phyloP scores from a whole-genome alignment of 768 basidiomycete species.

The Auricularia sp. region DNA sequence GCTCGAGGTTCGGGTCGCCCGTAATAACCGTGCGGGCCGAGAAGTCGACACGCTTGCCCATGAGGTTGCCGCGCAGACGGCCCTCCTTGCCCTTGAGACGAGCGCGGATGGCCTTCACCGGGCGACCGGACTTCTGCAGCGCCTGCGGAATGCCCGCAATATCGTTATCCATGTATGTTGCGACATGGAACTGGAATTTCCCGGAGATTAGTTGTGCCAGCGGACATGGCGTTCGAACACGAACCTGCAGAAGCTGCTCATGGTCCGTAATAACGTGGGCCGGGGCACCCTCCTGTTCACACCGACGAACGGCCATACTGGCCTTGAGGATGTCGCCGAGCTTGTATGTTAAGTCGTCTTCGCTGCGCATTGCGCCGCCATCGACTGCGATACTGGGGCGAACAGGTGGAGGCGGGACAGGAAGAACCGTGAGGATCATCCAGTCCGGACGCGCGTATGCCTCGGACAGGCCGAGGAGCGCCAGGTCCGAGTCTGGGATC shows the following conservation, averaged over 20 bases:
- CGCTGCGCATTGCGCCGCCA: constrained; percentile 91
- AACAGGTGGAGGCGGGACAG: constrained; percentile 95
- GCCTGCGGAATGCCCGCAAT: constrained; percentile 97
- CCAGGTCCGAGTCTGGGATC: constrained; percentile 82
- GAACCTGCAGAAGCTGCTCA: constrained; percentile 87
- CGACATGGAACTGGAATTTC: constrained; percentile 77
- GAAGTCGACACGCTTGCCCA: constrained; percentile 99
- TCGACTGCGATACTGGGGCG: constrained; percentile 97
- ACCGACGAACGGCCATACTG: constrained; percentile 80
- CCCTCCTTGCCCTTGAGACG: constrained; percentile 99
- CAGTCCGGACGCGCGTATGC: constrained; percentile 96
- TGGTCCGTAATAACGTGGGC: constrained; percentile 93
- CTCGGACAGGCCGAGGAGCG: constrained; percentile 83
- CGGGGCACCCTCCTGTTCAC: constrained; percentile 94
- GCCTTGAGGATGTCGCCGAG: constrained; percentile 94
- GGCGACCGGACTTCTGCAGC: constrained; percentile 91
- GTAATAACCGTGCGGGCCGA: constrained; percentile 99
- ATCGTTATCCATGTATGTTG: constrained; percentile 99
- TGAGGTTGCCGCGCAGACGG: constrained; percentile 91
- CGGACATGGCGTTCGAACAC: constrained; percentile 12
- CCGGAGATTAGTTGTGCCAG: constrained; percentile 3
- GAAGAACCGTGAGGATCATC: constrained; percentile 98
- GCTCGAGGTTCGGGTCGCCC: constrained; percentile 91
- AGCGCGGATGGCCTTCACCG: constrained; percentile 96
- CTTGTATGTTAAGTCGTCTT: constrained; percentile 98